These are phyloP conservation scores for Glycine latifolia DNA, from an alignment of 306 rosid genomes.

Conservation along the genomic window DNA sequence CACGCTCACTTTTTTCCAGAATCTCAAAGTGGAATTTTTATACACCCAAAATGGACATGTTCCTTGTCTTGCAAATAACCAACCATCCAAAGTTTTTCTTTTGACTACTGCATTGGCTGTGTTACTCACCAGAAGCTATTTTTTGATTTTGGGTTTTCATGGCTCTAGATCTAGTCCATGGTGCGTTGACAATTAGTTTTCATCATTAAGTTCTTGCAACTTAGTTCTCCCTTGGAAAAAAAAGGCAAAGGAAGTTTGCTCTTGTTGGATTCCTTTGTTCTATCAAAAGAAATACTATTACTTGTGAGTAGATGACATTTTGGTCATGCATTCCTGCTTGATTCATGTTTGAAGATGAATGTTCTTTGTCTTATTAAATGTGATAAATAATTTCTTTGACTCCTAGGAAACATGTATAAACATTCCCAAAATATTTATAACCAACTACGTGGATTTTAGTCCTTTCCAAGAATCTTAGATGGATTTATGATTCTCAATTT, in stretches of 20 bases:
- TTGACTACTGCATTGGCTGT: constrained; percentile 9
- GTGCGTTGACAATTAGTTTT: constrained; percentile 21
- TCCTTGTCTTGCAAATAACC: not conserved
- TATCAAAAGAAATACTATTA: not conserved
- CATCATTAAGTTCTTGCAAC: not conserved
- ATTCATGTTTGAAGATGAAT: constrained; percentile 20
- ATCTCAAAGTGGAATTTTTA: constrained; percentile 13
- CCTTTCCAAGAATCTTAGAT: no score
- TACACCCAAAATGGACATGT: not conserved
- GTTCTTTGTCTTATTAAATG: not conserved
- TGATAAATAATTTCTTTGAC: no score
- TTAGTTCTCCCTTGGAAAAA: not conserved
- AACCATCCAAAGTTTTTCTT: not conserved
- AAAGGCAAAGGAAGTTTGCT: constrained; percentile 11
- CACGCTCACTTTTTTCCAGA: not conserved
- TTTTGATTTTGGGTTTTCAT: constrained; percentile 18
- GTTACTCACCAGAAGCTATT: not conserved
- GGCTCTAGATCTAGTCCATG: not conserved
- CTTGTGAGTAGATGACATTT: not conserved
- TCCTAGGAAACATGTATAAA: no score
- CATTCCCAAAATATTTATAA: no score
- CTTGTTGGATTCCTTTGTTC: not conserved
- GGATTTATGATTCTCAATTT: no score
- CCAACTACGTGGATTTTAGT: no score
- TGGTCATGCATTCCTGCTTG: constrained; percentile 28